A percentile compares a stretch with the other conserved stretches of the same genome.
These are phyloP conservation scores for Fusarium sp. DNA, from an alignment of 2,329 filamentous ascomycete genomes.

Conservation along the genomic window DNA sequence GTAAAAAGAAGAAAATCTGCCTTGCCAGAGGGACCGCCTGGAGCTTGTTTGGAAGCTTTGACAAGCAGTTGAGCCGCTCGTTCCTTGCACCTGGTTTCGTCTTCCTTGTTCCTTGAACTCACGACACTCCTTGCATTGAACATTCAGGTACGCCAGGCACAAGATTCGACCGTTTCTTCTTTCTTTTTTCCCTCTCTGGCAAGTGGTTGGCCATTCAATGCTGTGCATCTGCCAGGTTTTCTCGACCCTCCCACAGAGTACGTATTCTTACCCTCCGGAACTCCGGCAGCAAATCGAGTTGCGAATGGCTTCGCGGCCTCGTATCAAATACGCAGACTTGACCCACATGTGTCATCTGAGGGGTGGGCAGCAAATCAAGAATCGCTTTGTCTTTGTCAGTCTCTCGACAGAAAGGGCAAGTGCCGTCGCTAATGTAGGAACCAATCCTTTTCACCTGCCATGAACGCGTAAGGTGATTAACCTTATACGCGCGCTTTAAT, in stretches of 20 bases:
- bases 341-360: slow-evolving; percentile 36
- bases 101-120: slow-evolving; percentile 13
- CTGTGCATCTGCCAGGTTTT: background rate
- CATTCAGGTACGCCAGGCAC: slow-evolving; percentile 4
- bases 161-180: background rate
- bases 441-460: slow-evolving; percentile 17
- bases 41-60: slow-evolving; percentile 14
- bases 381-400: slow-evolving; percentile 10
- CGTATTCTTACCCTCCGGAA: slow-evolving; percentile 2
- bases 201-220: background rate
- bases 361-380: background rate
- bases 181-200: slow-evolving; percentile 6
- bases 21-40: slow-evolving; percentile 14
- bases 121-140: slow-evolving; percentile 3
- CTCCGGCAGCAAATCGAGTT: slow-evolving; percentile 15
- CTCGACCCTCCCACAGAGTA: slow-evolving; percentile 10
- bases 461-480: slow-evolving; percentile 23
- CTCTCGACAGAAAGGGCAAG: slow-evolving; percentile 29
- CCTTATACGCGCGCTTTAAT: slow-evolving; percentile 17
- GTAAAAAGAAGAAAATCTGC: slow-evolving; percentile 12
- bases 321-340: slow-evolving; percentile 34
- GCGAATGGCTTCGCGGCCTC: slow-evolving; percentile 33
- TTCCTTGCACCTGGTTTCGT: slow-evolving; percentile 6
- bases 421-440: slow-evolving; percentile 37
- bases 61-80: slow-evolving; percentile 7